Evolutionary conservation across 2,329 filamentous ascomycete species (phyloP).

Genomic region (Orbilia blumenaviensis): DNA sequence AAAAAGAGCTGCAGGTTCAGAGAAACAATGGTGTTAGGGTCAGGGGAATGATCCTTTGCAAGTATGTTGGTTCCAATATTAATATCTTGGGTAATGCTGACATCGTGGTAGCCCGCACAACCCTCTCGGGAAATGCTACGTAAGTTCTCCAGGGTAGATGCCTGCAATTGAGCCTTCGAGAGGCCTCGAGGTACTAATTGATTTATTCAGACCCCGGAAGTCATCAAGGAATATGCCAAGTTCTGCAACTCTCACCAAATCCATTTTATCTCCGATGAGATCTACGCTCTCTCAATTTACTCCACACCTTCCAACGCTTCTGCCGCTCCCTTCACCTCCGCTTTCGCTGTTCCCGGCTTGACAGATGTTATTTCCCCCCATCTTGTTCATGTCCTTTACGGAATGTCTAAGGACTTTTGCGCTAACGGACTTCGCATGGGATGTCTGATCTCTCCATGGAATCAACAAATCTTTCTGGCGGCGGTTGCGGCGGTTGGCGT

Average conservation of each 20-base stretch:
- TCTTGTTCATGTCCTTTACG: constrained; percentile 66
- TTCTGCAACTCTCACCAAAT: constrained; percentile 66
- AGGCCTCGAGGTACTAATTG: background rate
- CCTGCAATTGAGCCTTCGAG: background rate
- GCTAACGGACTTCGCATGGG: constrained; percentile 68
- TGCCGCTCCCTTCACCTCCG: constrained; percentile 63
- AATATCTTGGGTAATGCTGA: background rate
- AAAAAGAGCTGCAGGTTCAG: constrained; percentile 62
- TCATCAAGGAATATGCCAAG: constrained; percentile 60
- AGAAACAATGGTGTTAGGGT: constrained; percentile 61
- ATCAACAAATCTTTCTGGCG: constrained; percentile 61
- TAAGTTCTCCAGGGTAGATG: constrained; percentile 40
- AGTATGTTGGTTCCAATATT: constrained; percentile 58
- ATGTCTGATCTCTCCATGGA: constrained; percentile 65
- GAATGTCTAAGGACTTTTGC: constrained; percentile 67
- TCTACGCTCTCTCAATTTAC: constrained; percentile 68
- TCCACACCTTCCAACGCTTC: constrained; percentile 60
- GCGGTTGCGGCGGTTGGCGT: constrained; percentile 61
- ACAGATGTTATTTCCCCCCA: constrained; percentile 62
- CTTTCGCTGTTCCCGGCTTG: constrained; percentile 61
- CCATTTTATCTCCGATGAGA: constrained; percentile 69
- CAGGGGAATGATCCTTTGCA: constrained; percentile 65
- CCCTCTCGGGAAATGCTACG: constrained; percentile 59
- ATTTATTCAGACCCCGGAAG: constrained; percentile 55
- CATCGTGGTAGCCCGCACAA: constrained; percentile 61